A percentile compares a stretch with the other conserved stretches of the same genome.
Conservation (phyloP, 306 rosid species). For the Crataegus laevigata region DNA sequence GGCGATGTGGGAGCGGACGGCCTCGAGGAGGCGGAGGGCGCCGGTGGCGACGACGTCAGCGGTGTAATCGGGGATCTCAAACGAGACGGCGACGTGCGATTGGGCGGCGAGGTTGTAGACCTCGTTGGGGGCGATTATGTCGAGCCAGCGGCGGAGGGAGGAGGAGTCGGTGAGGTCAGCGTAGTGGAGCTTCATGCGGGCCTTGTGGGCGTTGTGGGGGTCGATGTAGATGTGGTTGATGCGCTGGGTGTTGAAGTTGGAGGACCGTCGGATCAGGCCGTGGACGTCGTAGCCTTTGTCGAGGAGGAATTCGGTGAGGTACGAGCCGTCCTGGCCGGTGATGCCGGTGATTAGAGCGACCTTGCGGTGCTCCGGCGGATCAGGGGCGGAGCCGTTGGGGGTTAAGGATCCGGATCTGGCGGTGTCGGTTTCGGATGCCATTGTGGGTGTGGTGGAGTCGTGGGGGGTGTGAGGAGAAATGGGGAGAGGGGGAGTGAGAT, state of each 20-base stretch:
- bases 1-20: constrained; percentile 82
- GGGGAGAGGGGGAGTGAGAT: neutral
- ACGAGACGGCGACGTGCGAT: constrained; percentile 95
- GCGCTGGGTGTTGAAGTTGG: constrained; percentile 93
- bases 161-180: constrained; percentile 98
- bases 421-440: constrained; percentile 46
- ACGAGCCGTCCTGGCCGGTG: constrained; percentile 96
- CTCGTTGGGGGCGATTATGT: constrained; percentile 79
- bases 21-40: constrained; percentile 83
- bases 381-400: neutral
- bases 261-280: constrained; percentile 91
- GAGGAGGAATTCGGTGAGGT: constrained; percentile 87
- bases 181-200: constrained; percentile 95
- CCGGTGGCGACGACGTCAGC: constrained; percentile 98
- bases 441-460: neutral
- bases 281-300: constrained; percentile 83
- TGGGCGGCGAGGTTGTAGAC: constrained; percentile 98
- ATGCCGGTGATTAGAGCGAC: constrained; percentile 88
- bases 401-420: constrained; percentile 35
- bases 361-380: constrained; percentile 28
- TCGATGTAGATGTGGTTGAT: constrained; percentile 98
- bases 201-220: constrained; percentile 96
- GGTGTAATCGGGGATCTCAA: constrained; percentile 97
- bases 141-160: constrained; percentile 98
- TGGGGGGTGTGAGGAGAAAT: neutral